Evolutionary conservation across 495 filamentous ascomycete species (phyloP).

Genomic region (Xylaria scruposa): DNA sequence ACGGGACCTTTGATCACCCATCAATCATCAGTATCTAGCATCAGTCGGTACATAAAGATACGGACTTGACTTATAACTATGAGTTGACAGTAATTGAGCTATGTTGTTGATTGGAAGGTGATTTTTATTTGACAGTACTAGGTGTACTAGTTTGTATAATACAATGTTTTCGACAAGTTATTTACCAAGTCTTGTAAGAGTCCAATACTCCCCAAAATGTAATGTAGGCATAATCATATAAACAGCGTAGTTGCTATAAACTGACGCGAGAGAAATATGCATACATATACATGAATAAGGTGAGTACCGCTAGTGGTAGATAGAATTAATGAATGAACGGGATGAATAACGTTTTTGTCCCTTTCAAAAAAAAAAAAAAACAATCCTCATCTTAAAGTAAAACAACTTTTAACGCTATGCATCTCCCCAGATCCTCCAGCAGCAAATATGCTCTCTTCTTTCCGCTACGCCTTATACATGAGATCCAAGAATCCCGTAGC

Average conservation of each 20-base stretch:
- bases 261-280: not conserved
- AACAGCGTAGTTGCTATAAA: too few species aligned
- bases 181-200: not conserved
- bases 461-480: conserved; percentile 77
- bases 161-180: not conserved
- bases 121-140: not conserved
- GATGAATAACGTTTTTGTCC: not conserved
- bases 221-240: not conserved
- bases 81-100: not conserved
- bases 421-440: not conserved
- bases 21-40: conserved; percentile 6
- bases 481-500: conserved; percentile 93
- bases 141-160: conserved; percentile 2
- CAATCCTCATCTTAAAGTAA: not conserved
- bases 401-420: conserved; percentile 7
- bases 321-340: conserved; percentile 9
- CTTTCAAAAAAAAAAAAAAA: not conserved
- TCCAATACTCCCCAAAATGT: not conserved
- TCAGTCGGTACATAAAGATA: not conserved
- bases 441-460: not conserved
- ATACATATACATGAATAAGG: not conserved
- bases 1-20: not conserved
- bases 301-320: not conserved
- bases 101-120: not conserved
- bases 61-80: not conserved